Conservation (phyloP, 2,329 filamentous ascomycete species). For the Trichophyton equinum region DNA sequence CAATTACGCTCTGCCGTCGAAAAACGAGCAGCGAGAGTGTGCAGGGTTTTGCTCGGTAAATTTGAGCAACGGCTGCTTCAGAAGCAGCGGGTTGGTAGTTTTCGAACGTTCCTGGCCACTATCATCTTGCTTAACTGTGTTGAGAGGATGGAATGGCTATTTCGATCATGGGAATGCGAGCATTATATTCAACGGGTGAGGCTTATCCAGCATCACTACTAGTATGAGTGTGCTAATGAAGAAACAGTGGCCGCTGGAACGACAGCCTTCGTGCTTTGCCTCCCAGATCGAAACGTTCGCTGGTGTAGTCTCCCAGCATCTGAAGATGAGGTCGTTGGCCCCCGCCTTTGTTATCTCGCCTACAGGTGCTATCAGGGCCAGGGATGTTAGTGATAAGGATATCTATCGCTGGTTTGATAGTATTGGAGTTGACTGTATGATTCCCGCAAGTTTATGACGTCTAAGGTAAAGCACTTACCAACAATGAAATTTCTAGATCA, state of each 20-base stretch:
- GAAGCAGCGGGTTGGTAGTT: conserved; percentile 43
- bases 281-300: conserved; percentile 47
- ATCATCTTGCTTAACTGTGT: conserved; percentile 48
- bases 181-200: conserved; percentile 25
- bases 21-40: conserved; percentile 40
- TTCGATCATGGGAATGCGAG: conserved; percentile 40
- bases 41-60: conserved; percentile 46
- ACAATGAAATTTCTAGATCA: conserved; percentile 19
- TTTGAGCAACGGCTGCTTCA: conserved; percentile 48
- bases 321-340: conserved; percentile 44
- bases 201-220: not conserved
- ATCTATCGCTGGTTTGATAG: conserved; percentile 31
- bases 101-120: conserved; percentile 48
- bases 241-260: conserved; percentile 42
- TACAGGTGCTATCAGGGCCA: conserved; percentile 27
- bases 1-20: conserved; percentile 46
- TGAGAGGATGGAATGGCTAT: conserved; percentile 48
- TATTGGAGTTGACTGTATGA: conserved; percentile 30
- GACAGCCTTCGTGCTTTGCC: conserved; percentile 39
- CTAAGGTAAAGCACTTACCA: not conserved
- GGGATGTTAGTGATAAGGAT: conserved; percentile 28
- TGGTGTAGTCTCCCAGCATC: conserved; percentile 44
- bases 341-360: conserved; percentile 28
- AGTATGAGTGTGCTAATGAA: not conserved
- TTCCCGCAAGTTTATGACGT: not conserved